These are phyloP conservation scores for Metschnikowia matae DNA, from an alignment of 805 yeast genomes.

Conservation along the genomic window DNA sequence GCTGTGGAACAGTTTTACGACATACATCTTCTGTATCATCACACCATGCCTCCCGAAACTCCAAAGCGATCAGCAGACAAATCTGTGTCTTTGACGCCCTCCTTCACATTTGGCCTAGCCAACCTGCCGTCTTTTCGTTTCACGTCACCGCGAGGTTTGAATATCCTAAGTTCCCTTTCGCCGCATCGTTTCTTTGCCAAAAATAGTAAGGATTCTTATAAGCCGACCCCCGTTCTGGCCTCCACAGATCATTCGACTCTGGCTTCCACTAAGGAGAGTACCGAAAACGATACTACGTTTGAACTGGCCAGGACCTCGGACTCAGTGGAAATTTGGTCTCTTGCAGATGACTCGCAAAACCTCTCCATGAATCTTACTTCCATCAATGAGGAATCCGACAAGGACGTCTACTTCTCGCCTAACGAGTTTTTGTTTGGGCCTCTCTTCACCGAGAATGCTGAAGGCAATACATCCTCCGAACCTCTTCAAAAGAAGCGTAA, in stretches of 20 bases:
- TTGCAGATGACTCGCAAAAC: conserved; percentile 21
- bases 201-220: background rate
- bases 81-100: conserved; percentile 23
- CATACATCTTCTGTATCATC: background rate
- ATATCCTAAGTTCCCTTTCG: conserved; percentile 26
- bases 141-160: conserved; percentile 29
- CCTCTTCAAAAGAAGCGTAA: conserved; percentile 6
- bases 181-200: conserved; percentile 32
- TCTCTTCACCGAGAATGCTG: background rate
- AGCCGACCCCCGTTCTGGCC: background rate
- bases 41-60: conserved; percentile 14
- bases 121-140: conserved; percentile 43
- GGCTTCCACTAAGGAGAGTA: background rate
- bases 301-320: conserved; percentile 16
- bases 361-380: conserved; percentile 21
- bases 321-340: conserved; percentile 30
- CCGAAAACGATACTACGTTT: conserved; percentile 5
- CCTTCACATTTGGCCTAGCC: conserved; percentile 37
- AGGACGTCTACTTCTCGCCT: conserved; percentile 31
- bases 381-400: conserved; percentile 23
- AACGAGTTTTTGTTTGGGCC: conserved; percentile 19
- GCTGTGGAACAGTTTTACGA: background rate
- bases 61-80: conserved; percentile 10
- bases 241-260: background rate
- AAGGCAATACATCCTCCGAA: background rate